These are phyloP conservation scores for Nyssa sinensis DNA, from an alignment of 148 eudicot genomes.

Conservation along the genomic window DNA sequence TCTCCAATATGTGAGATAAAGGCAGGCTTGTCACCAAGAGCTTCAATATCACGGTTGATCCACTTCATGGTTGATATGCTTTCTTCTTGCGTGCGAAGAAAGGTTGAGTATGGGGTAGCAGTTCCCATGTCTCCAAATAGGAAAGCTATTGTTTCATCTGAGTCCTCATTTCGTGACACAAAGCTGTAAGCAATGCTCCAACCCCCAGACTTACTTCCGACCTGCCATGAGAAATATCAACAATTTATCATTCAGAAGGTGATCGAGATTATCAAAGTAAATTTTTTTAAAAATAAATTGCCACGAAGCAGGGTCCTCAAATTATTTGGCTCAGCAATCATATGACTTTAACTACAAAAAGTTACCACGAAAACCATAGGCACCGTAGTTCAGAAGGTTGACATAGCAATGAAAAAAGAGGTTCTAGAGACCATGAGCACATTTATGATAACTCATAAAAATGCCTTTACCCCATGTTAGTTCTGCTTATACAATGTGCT, in stretches of 20 bases:
- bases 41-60: conserved; percentile 82
- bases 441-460: too few species aligned
- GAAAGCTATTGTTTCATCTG: conserved; percentile 78
- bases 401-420: neutral
- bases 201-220: conserved; percentile 88
- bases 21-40: conserved; percentile 79
- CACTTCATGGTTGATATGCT: conserved; percentile 82
- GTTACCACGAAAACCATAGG: neutral
- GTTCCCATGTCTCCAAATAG: conserved; percentile 98
- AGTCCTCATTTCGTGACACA: conserved; percentile 60
- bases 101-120: conserved; percentile 78
- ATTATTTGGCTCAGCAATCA: neutral
- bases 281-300: too few species aligned
- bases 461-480: too few species aligned
- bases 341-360: neutral
- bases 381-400: neutral
- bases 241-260: neutral
- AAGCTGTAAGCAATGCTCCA: conserved; percentile 84
- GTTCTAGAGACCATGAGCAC: neutral
- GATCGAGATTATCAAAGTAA: too few species aligned
- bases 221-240: conserved; percentile 39
- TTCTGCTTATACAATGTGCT: too few species aligned
- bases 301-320: neutral
- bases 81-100: conserved; percentile 73
- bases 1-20: conserved; percentile 96